Evolutionary conservation across 1,284 basidiomycete genomes (phyloP).

Genomic region (Rhodotorula sp.): DNA sequence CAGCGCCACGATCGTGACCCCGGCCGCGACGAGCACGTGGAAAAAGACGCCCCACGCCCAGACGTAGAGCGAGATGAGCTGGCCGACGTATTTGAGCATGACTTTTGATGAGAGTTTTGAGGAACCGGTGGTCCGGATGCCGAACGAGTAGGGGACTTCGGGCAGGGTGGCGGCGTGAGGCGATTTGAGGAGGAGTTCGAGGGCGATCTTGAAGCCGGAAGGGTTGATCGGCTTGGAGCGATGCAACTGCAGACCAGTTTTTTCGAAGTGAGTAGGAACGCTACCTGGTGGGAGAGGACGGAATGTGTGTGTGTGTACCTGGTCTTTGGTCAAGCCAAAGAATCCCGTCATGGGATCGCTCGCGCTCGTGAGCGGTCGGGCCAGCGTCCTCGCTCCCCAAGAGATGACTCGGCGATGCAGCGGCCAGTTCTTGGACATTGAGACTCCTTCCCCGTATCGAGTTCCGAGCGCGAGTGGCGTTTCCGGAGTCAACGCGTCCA

Average conservation of each 20-base stretch:
- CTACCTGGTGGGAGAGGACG: neutral
- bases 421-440: constrained; percentile 55
- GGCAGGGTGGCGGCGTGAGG: constrained; percentile 22
- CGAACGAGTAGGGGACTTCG: constrained; percentile 43
- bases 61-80: constrained; percentile 41
- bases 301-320: constrained; percentile 44
- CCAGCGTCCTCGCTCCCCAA: constrained; percentile 53
- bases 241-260: constrained; percentile 28
- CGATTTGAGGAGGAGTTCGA: constrained; percentile 44
- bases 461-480: constrained; percentile 54
- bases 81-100: constrained; percentile 44
- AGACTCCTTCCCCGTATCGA: constrained; percentile 53
- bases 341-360: constrained; percentile 56
- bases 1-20: constrained; percentile 4
- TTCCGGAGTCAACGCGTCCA: constrained; percentile 47
- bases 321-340: constrained; percentile 53
- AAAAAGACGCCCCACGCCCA: constrained; percentile 40
- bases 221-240: constrained; percentile 41
- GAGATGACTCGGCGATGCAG: constrained; percentile 54
- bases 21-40: constrained; percentile 34
- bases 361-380: constrained; percentile 52
- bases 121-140: constrained; percentile 36
- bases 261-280: no score
- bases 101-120: constrained; percentile 42
- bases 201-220: constrained; percentile 45